phyloP scores from a whole-genome alignment of 148 eudicot species.

The Camellia lanceoleosa region DNA sequence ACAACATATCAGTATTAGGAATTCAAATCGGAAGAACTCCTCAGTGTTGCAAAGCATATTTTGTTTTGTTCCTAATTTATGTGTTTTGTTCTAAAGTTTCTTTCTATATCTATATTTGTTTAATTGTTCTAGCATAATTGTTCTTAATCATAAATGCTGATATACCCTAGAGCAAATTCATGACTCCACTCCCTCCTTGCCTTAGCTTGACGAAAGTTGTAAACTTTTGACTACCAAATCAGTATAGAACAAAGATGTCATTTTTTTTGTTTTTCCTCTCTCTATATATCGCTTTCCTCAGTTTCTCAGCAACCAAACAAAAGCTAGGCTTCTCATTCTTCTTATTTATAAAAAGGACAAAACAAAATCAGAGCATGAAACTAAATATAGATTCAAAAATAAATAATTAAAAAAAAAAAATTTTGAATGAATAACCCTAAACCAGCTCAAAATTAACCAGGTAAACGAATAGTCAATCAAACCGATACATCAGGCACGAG shows the following conservation, averaged over 20 bases:
- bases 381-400: background rate
- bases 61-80: no score
- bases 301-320: slow-evolving; percentile 9
- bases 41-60: no score
- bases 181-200: no score
- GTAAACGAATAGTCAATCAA: slow-evolving; percentile 8
- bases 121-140: no score
- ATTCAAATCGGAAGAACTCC: background rate
- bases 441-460: background rate
- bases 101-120: no score
- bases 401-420: background rate
- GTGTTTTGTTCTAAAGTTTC: no score
- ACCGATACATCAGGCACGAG: slow-evolving; percentile 6
- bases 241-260: background rate
- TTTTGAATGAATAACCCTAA: background rate
- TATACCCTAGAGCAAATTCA: no score
- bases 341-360: background rate
- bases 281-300: background rate
- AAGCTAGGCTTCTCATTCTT: background rate
- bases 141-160: no score
- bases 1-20: background rate
- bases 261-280: background rate
- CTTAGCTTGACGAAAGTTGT: background rate
- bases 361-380: background rate
- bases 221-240: background rate